A percentile compares a stretch with the other conserved stretches of the same genome.
Conservation (phyloP, 495 filamentous ascomycete genomes). For the Penicillium diatomitis region DNA sequence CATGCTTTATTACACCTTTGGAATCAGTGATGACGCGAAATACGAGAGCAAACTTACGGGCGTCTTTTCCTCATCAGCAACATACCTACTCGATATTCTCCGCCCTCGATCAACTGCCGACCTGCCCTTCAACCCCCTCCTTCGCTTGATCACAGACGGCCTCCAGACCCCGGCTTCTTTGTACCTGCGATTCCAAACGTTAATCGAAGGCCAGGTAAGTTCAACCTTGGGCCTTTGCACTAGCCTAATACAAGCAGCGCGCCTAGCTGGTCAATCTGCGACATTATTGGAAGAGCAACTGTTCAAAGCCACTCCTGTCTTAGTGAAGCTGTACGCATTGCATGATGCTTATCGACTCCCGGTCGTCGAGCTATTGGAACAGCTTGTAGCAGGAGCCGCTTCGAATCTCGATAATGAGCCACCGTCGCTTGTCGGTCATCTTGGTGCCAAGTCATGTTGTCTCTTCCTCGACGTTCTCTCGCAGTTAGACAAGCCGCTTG, state of each 20-base stretch:
- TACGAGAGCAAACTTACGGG: conserved; percentile 50
- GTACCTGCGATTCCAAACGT: conserved; percentile 45
- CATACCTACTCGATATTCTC: conserved; percentile 67
- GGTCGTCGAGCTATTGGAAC: conserved; percentile 60
- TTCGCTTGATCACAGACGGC: conserved; percentile 59
- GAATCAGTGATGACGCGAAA: conserved; percentile 52
- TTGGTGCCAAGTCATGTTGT: conserved; percentile 71
- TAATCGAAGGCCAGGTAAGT: conserved; percentile 54
- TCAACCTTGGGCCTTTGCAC: conserved; percentile 56
- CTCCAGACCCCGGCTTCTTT: conserved; percentile 55
- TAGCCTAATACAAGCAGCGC: conserved; percentile 59
- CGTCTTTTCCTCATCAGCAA: conserved; percentile 57
- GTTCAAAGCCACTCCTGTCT: conserved; percentile 63
- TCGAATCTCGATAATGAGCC: conserved; percentile 56
- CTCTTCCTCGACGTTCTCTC: conserved; percentile 74
- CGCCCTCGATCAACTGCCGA: conserved; percentile 58
- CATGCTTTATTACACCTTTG: conserved; percentile 62
- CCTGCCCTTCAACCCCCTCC: conserved; percentile 67
- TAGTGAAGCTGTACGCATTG: conserved; percentile 72
- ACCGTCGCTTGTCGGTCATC: conserved; percentile 78
- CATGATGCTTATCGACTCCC: conserved; percentile 55
- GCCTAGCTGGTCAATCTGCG: conserved; percentile 48
- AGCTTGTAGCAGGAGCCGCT: conserved; percentile 60
- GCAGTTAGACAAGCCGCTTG: conserved; percentile 67
- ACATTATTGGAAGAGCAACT: conserved; percentile 66